These are phyloP conservation scores for Solanum etuberosum DNA, from an alignment of 257 asterid species.

Conservation along the genomic window DNA sequence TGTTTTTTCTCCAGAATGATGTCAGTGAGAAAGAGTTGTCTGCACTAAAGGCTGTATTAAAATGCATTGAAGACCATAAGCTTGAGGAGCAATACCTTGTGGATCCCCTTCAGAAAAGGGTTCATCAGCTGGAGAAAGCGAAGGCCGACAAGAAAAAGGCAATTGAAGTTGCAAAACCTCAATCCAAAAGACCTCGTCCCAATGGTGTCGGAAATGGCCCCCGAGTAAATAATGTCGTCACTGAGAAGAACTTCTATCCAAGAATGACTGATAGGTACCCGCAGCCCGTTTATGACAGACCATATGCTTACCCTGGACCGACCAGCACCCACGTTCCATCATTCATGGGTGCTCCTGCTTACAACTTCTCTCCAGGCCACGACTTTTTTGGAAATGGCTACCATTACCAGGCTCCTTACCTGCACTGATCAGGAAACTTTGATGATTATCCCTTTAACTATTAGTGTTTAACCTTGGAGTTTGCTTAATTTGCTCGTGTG, in stretches of 20 bases:
- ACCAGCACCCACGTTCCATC: slow-evolving; percentile 45
- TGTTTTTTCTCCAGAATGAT: slow-evolving; percentile 42
- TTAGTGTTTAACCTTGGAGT: slow-evolving; percentile 50
- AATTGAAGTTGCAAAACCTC: slow-evolving; percentile 93
- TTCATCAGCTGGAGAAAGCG: slow-evolving; percentile 71
- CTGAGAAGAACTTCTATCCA: slow-evolving; percentile 63
- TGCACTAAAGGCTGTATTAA: slow-evolving; percentile 80
- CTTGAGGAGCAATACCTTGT: slow-evolving; percentile 65
- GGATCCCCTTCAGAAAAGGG: slow-evolving; percentile 82
- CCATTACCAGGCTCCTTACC: slow-evolving; percentile 89
- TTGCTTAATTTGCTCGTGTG: slow-evolving; percentile 42
- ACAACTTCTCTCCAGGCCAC: slow-evolving; percentile 54
- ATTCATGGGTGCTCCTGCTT: slow-evolving; percentile 47
- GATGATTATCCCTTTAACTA: slow-evolving; percentile 42
- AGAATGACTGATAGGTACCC: slow-evolving; percentile 64
- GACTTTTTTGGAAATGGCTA: slow-evolving; percentile 86
- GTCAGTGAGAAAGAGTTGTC: slow-evolving; percentile 81
- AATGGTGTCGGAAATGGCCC: slow-evolving; percentile 54
- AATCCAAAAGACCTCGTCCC: slow-evolving; percentile 89
- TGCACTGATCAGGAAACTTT: slow-evolving; percentile 74
- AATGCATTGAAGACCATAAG: slow-evolving; percentile 88
- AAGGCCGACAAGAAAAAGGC: slow-evolving; percentile 94
- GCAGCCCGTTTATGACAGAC: slow-evolving; percentile 62
- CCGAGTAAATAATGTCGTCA: slow-evolving; percentile 31
- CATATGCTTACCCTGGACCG: slow-evolving; percentile 55